Conservation (phyloP, 768 basidiomycete species). For the Boletus tylopilopsis region DNA sequence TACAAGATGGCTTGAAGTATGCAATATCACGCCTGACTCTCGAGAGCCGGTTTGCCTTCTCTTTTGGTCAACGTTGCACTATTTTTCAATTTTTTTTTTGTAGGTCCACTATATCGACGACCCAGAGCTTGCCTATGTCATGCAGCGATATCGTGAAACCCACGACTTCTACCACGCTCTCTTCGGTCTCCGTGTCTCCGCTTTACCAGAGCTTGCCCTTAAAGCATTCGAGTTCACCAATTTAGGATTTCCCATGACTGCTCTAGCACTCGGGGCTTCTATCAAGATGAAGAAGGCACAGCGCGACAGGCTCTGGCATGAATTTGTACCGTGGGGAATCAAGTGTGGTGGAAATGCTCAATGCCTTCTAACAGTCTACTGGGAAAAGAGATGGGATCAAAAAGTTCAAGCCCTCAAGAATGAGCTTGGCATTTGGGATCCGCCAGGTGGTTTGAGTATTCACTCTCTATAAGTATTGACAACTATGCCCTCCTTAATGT, state of each 20-base stretch:
- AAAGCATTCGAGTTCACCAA: conserved; percentile 95
- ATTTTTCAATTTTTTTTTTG: background rate
- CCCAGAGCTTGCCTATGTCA: conserved; percentile 94
- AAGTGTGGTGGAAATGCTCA: conserved; percentile 71
- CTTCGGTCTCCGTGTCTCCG: conserved; percentile 81
- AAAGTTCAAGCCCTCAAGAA: conserved; percentile 76
- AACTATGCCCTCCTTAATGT: background rate
- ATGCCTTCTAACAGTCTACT: conserved; percentile 86
- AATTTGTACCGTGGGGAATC: conserved; percentile 93
- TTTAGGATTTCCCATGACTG: conserved; percentile 84
- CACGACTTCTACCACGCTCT: conserved; percentile 98
- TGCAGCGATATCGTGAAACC: conserved; percentile 97
- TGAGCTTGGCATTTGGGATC: conserved; percentile 83
- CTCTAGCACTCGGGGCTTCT: conserved; percentile 62
- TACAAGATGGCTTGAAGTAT: conserved; percentile 83
- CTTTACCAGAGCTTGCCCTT: conserved; percentile 88
- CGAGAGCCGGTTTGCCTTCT: conserved; percentile 68
- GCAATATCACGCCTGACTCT: conserved; percentile 90
- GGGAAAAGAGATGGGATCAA: conserved; percentile 93
- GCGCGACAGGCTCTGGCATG: conserved; percentile 57
- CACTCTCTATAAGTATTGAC: background rate
- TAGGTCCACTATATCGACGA: conserved; percentile 95
- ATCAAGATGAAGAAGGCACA: conserved; percentile 36
- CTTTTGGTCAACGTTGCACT: background rate
- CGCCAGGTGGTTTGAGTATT: conserved; percentile 44